Conservation (phyloP, 768 basidiomycete genomes). For the Trichaptum fuscoviolaceum region DNA sequence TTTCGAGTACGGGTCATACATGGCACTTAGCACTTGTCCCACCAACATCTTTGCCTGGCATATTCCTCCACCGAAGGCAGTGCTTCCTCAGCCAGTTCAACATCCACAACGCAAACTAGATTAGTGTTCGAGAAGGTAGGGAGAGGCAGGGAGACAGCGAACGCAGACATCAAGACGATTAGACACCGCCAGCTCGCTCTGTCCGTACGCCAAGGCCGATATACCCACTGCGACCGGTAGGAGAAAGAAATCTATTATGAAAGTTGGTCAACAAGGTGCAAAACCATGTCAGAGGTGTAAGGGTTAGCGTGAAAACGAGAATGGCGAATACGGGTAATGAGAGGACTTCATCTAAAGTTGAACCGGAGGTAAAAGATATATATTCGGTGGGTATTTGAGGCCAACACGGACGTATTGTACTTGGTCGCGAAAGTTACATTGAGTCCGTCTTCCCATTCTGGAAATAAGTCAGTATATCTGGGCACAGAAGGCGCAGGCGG, state of each 20-base stretch:
- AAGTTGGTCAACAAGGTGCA: not conserved
- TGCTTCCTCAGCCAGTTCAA: too few relatives aligned
- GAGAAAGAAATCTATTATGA: not conserved
- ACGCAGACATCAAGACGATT: not conserved
- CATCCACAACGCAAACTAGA: too few relatives aligned
- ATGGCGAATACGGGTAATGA: not conserved
- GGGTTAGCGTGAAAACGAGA: not conserved
- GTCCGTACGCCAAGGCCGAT: too few relatives aligned
- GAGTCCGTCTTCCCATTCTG: not conserved
- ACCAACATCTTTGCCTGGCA: too few relatives aligned
- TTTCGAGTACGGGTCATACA: too few relatives aligned
- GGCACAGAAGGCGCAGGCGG: constrained; percentile 21
- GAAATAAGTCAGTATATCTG: not conserved
- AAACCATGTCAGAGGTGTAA: not conserved
- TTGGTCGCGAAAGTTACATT: not conserved
- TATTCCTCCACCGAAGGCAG: too few relatives aligned
- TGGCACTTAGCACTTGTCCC: too few relatives aligned
- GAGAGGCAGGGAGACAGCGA: not conserved
- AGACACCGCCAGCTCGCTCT: too few relatives aligned
- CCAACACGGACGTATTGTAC: not conserved
- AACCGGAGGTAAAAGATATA: too few relatives aligned
- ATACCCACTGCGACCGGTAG: too few relatives aligned
- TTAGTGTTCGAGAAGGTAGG: too few relatives aligned
- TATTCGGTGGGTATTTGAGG: not conserved
- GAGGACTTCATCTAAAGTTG: not conserved